Evolutionary conservation across 192 early-diverging fungal species (phyloP), one percentile per base, ranked within the genome.

Genomic region (Coemansia sp.): DNA sequence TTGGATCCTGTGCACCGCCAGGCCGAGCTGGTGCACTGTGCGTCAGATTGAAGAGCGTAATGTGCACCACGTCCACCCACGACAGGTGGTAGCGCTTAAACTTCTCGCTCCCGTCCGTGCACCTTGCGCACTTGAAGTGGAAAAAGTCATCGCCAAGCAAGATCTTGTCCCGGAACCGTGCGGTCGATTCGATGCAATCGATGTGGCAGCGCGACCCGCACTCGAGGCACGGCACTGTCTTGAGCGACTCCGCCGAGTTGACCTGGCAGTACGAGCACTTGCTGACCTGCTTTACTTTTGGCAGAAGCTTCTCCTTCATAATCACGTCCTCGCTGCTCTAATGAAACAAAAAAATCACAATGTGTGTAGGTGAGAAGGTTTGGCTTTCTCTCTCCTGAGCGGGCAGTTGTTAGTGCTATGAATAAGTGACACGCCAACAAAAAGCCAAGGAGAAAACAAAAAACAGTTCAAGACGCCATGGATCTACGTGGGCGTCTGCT

Each of bases 111-210:
- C 85, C 85, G 42, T 73, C 68, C 6, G 74, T 83, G 72, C 90
- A 91, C 22, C 69, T 76, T 46, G 59, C 59, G 76, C 90, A 91
- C 59, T 68, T 71, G 78, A 88, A 88, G 61, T 84, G 77, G 74
- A 85, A 91, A 67, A 87, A 89, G 72, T 91, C 89, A 60, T 91
- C 90, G 36, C 88, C 90, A 10, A 86, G 76, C 40, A 91, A 65
- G 5, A 88, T 88, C 56, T 77, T 79, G 65, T 73, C 62, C 65
- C 77, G 76, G 83, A 88, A 91, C 16, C 64, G 60, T 40, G 84
- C 77, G 58, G 87, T 69, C 46, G 79, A 68, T 19, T 73, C 68
- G 19, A 91, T 87, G 72, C 90, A 91, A 58, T 85, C 80, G 46
- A 81, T 77, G 61, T 84, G 82, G 73, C 80, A 82, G 48, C 80